Evolutionary conservation across 345 rosid species (phyloP).

Genomic region (Eucalyptus leucophloia): DNA sequence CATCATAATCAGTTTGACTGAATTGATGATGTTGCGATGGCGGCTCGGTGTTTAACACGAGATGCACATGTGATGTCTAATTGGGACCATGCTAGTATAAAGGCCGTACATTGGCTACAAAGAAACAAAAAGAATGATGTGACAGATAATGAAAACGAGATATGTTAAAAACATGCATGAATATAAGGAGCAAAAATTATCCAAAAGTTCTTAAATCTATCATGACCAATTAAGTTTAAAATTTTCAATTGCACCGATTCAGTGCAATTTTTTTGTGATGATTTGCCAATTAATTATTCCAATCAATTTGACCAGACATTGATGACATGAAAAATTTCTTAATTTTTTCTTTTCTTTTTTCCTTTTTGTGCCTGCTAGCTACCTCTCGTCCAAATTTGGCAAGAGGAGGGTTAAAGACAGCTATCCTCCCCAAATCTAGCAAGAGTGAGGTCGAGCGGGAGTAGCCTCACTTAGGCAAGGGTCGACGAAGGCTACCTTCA

Average conservation of each 20-base stretch:
- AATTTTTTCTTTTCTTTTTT: too few species aligned
- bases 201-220: background rate
- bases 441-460: background rate
- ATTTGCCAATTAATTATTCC: too few species aligned
- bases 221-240: too few species aligned
- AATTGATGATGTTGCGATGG: background rate
- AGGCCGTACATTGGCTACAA: background rate
- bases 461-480: background rate
- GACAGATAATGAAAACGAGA: background rate
- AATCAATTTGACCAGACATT: too few species aligned
- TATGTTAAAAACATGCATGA: background rate
- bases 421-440: background rate
- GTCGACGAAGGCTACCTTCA: background rate
- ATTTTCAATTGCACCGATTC: too few species aligned
- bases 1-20: background rate
- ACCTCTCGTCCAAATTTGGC: background rate
- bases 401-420: background rate
- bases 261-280: too few species aligned
- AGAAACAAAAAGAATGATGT: background rate
- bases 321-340: too few species aligned
- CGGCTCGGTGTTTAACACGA: background rate
- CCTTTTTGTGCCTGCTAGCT: fast-evolving
- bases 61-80: background rate
- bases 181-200: background rate
- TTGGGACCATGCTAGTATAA: background rate